Evolutionary conservation across 1,284 basidiomycete genomes (phyloP).

Genomic region (Puccinia brachypodii): DNA sequence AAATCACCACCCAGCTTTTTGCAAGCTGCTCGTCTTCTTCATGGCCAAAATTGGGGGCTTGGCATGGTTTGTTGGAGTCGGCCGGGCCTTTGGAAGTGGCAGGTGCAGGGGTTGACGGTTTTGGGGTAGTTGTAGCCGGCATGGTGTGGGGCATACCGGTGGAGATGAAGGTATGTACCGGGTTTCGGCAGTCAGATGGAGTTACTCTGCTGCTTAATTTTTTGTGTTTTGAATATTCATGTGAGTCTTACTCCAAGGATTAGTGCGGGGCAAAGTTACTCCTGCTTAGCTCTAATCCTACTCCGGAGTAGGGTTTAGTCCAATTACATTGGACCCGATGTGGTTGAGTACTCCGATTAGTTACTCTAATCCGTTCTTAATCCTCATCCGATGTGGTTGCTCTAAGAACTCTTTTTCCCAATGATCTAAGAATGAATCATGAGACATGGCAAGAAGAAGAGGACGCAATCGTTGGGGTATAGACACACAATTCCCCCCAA

Average conservation of each 20-base stretch:
- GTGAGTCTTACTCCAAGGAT: no score
- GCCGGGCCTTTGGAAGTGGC: no score
- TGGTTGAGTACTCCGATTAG: not conserved
- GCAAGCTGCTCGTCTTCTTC: slow-evolving; percentile 10
- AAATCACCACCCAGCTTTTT: not conserved
- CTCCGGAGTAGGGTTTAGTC: no score
- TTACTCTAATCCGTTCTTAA: not conserved
- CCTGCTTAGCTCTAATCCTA: not conserved
- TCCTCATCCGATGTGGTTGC: not conserved
- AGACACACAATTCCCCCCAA: not conserved
- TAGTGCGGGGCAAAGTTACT: not conserved
- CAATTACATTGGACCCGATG: not conserved
- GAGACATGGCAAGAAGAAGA: not conserved
- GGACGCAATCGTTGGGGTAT: not conserved
- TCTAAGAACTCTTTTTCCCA: not conserved
- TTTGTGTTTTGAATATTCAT: not conserved
- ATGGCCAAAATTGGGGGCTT: not conserved
- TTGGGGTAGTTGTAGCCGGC: no score
- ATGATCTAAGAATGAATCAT: no score
- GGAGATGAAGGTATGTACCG: no score
- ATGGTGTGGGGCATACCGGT: no score
- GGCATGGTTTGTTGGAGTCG: not conserved
- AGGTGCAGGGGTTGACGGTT: no score
- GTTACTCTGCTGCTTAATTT: no score
- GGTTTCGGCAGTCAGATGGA: no score